Base-by-base conservation (phyloP, 495 filamentous ascomycete genomes). In the Glarea lozoyensis region DNA sequence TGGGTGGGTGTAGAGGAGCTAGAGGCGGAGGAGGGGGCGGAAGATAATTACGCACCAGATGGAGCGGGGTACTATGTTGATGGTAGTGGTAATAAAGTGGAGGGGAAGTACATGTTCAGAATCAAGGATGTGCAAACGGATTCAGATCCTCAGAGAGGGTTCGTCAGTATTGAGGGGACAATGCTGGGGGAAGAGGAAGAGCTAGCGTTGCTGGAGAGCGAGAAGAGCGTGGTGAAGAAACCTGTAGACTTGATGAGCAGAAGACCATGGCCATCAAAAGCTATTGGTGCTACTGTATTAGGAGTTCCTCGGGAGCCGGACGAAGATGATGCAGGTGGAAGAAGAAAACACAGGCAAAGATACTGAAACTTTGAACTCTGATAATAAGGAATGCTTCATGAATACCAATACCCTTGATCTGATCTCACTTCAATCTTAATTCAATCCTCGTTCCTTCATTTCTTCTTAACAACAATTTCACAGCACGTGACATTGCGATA, bases 161-260 rank as follows among this genome's bases (percentile, higher is more conserved):
- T 84, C 54, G 48, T 85, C 50, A 79, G 72, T 45, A 80, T 88
- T 40, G 78, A 82, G 53, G 83, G 82, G 4, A 84, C 79, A 16
- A 72, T 87, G 65, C 62, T 86, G 10, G 50, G 57, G 27, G 59
- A 53, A 9, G 59, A 61, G 16, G 60, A 40, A 13, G 51, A 55
- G 31, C 38, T 51, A 15, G 21, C 46, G 24, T 31, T 59, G 12
- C 12, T 40, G 9, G 25, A 40, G 24, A 46, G 36, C 12, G 58
- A 56, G 37, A 52, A 24, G 18, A n/a, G n/a, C n/a, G n/a, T n/a
- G n/a, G n/a, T n/a, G n/a, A 48, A 9, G 40, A 39, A 4, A 42
- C 35, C 3, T 40, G 31, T 23, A 54, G 60, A 34, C n/a, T n/a
- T n/a, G 51, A 57, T n/a, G 50, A 48, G 51, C 5, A 49, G 45